Base-by-base conservation (phyloP, 2,329 filamentous ascomycete species). In the Venturia aucupariae region DNA sequence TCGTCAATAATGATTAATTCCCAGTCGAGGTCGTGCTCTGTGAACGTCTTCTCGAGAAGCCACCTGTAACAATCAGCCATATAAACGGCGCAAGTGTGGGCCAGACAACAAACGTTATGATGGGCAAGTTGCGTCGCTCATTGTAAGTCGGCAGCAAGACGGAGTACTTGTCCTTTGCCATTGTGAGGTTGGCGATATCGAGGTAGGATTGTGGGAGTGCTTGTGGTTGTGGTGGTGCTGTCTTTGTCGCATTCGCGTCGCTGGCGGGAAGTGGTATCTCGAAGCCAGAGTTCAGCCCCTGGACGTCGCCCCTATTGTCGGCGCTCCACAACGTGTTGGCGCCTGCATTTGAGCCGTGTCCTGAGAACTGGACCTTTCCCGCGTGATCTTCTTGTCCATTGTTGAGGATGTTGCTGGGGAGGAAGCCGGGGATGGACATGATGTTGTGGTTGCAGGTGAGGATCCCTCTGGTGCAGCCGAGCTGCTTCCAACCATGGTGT, bases 1-100 rank as follows among this genome's bases (percentile, higher is more conserved):
- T 99, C 95, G 84, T 99, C 94, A 76, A 99, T 90, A 76, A 99
- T 94, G 75, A 99, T 89, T 75, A 99, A 83, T 81, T 99, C 92
- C 90, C 91, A 99, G 77, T 97, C 88, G 72, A 99, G 85, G 61
- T 94, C 89, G 74, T 93, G 83, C 76, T 96, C 86, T 62, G 87
- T 90, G 39, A 64, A 64, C 8, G 35, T 64, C 39, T 61, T 51
- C 19, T 41, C 44, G 3, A 64, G 55, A 22, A 64, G 57, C 62
- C 51, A 57, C 1, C 46, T 51, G 17, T 13, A 27, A 51, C 8
- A 4, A 24, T 51, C 46, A 51, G 46, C 22, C 11, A 27, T 51
- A 11, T 51, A 15, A 51, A 96, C 86, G 63, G 87, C 90, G 77
- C 97, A 97, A 68, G 88, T 97, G 76, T 87, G 88, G 80, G 96